Conservation (phyloP, 2,329 filamentous ascomycete species). For the Nigrospora osmanthi region DNA sequence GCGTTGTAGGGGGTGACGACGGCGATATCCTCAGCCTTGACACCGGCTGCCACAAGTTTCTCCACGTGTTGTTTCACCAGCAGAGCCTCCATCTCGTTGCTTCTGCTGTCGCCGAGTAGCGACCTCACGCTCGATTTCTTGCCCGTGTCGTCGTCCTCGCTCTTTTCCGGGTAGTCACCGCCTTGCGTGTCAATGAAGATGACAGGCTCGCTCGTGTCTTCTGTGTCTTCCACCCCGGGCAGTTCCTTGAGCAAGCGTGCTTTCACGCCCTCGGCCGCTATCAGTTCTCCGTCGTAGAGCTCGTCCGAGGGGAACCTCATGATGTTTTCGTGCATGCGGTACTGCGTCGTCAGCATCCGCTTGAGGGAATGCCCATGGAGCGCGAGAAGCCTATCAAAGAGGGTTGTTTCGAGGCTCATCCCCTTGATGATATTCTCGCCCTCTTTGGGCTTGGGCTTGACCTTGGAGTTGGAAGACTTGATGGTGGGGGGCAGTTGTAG, state of each 20-base stretch:
- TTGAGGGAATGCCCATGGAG: conserved; percentile 81
- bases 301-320: conserved; percentile 91
- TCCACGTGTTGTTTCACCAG: conserved; percentile 73
- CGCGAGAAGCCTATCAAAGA: conserved; percentile 81
- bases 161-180: conserved; percentile 79
- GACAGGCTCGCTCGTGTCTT: conserved; percentile 81
- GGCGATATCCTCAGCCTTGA: conserved; percentile 78
- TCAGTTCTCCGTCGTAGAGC: conserved; percentile 74
- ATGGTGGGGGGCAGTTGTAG: conserved; percentile 91
- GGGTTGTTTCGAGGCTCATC: conserved; percentile 72
- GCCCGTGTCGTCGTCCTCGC: conserved; percentile 59
- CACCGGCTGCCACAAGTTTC: conserved; percentile 68
- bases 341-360: conserved; percentile 92
- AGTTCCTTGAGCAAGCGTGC: conserved; percentile 67
- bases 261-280: conserved; percentile 75
- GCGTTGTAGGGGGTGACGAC: conserved; percentile 96
- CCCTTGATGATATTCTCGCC: conserved; percentile 33
- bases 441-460: conserved; percentile 25
- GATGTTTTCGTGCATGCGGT: conserved; percentile 94
- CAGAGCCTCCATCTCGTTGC: conserved; percentile 80
- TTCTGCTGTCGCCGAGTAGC: conserved; percentile 40
- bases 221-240: conserved; percentile 60
- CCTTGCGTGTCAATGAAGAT: conserved; percentile 97
- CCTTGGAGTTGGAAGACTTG: conserved; percentile 62
- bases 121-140: conserved; percentile 40